A percentile compares a stretch with the other conserved stretches of the same genome.
Evolutionary conservation across 78 protist species (phyloP).

Genomic region (Creolimax fragrantissima): DNA sequence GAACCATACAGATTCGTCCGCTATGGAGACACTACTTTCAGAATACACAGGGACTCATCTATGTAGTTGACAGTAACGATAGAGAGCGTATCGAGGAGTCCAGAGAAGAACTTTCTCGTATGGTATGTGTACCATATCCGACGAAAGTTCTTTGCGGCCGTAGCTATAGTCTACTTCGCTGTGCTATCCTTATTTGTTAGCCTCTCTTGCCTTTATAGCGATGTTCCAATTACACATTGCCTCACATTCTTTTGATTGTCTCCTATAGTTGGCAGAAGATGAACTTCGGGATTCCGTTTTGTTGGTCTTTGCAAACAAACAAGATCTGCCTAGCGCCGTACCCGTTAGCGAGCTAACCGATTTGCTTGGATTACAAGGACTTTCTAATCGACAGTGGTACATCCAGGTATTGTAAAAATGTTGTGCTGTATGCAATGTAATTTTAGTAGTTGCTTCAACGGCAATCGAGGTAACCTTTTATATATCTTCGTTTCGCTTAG

Average conservation of each 20-base stretch:
- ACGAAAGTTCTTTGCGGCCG: too few relatives aligned
- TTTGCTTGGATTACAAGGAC: slow-evolving; percentile 7
- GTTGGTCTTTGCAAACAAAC: slow-evolving; percentile 38
- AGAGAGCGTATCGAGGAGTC: slow-evolving; percentile 56
- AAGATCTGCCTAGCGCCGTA: slow-evolving; percentile 62
- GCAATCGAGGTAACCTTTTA: too few relatives aligned
- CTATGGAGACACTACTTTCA: slow-evolving; percentile 75
- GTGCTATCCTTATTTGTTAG: too few relatives aligned
- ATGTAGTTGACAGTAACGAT: slow-evolving; percentile 77
- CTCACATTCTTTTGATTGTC: too few relatives aligned
- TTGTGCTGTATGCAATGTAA: too few relatives aligned
- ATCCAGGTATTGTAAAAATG: background rate
- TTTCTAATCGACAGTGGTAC: slow-evolving; percentile 29
- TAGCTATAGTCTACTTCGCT: too few relatives aligned
- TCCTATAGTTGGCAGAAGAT: slow-evolving; percentile 15
- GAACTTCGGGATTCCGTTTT: slow-evolving; percentile 19
- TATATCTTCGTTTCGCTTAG: too few relatives aligned
- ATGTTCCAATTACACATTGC: too few relatives aligned
- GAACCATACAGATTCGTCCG: slow-evolving; percentile 50
- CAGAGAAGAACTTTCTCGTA: slow-evolving; percentile 52
- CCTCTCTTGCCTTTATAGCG: too few relatives aligned
- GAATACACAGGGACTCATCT: slow-evolving; percentile 64
- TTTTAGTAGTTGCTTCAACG: too few relatives aligned
- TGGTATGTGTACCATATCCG: slow-evolving; percentile 28
- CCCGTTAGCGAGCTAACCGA: slow-evolving; percentile 36